phyloP scores from a whole-genome alignment of 768 basidiomycete species.

The Infundibulicybe gibba region DNA sequence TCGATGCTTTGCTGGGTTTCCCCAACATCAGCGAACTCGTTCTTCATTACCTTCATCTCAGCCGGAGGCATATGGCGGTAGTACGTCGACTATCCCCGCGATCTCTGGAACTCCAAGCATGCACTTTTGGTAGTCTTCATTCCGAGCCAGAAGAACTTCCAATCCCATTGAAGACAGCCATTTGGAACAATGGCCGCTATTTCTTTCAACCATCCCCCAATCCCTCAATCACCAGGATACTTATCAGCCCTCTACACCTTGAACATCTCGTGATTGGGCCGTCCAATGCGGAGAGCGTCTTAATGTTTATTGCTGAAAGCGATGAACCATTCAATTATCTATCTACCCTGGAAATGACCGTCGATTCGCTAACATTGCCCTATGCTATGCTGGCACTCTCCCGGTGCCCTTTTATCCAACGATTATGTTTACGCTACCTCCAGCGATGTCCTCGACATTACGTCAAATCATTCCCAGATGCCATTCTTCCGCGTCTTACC shows the following conservation, averaged over 20 bases:
- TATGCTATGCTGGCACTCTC: background rate
- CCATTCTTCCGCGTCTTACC: background rate
- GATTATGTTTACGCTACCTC: background rate
- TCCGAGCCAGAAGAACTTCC: background rate
- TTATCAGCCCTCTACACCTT: background rate
- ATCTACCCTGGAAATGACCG: background rate
- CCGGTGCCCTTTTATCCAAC: background rate
- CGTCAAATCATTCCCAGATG: background rate
- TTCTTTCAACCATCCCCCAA: background rate
- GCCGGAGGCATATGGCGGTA: background rate
- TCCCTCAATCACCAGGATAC: background rate
- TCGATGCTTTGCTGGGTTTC: background rate
- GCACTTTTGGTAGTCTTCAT: background rate
- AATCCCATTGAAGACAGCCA: background rate
- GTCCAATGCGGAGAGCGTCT: background rate
- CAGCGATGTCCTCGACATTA: background rate
- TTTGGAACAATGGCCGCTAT: background rate
- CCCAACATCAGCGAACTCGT: background rate
- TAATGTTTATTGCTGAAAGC: background rate
- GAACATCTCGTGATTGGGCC: background rate
- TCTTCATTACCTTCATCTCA: background rate
- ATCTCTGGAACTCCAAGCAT: background rate
- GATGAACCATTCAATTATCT: background rate
- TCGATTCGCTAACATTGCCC: background rate
- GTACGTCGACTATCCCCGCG: background rate